These are phyloP conservation scores for Mycosphaerella sp. DNA, from an alignment of 2,329 filamentous ascomycete species.

Conservation along the genomic window DNA sequence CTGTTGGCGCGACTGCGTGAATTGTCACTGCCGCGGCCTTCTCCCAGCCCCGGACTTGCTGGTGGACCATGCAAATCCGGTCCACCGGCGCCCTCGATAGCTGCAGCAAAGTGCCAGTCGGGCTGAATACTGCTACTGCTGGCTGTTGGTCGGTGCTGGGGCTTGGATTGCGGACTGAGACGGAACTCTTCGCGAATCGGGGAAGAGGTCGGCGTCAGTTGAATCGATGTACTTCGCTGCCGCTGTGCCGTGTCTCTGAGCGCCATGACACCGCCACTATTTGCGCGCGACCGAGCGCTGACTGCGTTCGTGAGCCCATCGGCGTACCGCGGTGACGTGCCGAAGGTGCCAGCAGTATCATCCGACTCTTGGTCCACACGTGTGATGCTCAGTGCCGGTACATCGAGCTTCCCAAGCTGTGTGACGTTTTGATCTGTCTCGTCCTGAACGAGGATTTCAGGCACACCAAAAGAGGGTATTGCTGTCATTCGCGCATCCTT, in stretches of 20 bases:
- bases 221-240: slow-evolving; percentile 30
- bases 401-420: slow-evolving; percentile 30
- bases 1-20: slow-evolving; percentile 58
- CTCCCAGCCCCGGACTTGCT: slow-evolving; percentile 21
- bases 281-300: background rate
- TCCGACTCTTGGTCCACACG: slow-evolving; percentile 30
- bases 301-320: slow-evolving; percentile 9
- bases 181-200: slow-evolving; percentile 20
- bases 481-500: slow-evolving; percentile 68
- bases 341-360: slow-evolving; percentile 30
- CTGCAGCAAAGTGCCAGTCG: slow-evolving; percentile 45
- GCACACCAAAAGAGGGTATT: slow-evolving; percentile 73
- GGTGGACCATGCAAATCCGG: slow-evolving; percentile 27
- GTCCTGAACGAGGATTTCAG: slow-evolving; percentile 85
- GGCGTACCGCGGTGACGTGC: slow-evolving; percentile 9
- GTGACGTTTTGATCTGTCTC: slow-evolving; percentile 50
- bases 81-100: slow-evolving; percentile 32
- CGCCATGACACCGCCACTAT: background rate
- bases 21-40: slow-evolving; percentile 19
- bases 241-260: slow-evolving; percentile 6
- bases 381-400: slow-evolving; percentile 31
- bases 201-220: slow-evolving; percentile 23
- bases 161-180: slow-evolving; percentile 16
- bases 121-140: slow-evolving; percentile 30
- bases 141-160: slow-evolving; percentile 22